Conservation (phyloP, 129 eudicot genomes). For the Tagetes patula region DNA sequence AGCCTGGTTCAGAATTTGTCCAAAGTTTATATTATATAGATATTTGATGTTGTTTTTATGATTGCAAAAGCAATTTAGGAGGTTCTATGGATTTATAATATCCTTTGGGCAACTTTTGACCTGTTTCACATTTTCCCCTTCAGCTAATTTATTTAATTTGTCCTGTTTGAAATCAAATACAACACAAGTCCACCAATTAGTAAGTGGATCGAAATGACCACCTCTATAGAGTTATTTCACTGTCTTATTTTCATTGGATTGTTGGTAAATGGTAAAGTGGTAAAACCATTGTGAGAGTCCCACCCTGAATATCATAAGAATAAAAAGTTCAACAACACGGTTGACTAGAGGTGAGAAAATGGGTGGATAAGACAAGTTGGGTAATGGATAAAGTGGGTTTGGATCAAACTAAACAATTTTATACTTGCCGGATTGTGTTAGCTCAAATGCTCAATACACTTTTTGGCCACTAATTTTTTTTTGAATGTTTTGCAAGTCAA, state of each 20-base stretch:
- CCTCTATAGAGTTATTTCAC: background rate
- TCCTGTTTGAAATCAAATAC: background rate
- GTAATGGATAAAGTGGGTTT: background rate
- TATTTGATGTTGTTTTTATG: background rate
- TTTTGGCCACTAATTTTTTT: background rate
- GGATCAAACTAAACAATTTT: background rate
- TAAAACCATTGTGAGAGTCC: background rate
- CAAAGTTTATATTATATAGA: background rate
- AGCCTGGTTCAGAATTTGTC: background rate
- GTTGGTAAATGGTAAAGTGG: background rate
- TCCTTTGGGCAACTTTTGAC: background rate
- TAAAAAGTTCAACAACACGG: background rate
- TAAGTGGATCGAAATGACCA: background rate
- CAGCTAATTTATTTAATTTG: background rate
- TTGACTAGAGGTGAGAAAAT: background rate
- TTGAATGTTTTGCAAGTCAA: background rate
- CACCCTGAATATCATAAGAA: background rate
- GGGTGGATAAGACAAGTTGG: background rate
- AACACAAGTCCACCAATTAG: conserved; percentile 5
- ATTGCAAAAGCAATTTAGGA: conserved; percentile 1
- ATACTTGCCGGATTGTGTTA: background rate
- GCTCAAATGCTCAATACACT: no score
- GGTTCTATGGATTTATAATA: background rate
- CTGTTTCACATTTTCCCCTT: conserved; percentile 8
- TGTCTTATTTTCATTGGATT: background rate